A percentile compares a stretch with the other conserved stretches of the same genome.
phyloP scores from a whole-genome alignment of 2,329 filamentous ascomycete genomes.

The Aspergillus uvarum region DNA sequence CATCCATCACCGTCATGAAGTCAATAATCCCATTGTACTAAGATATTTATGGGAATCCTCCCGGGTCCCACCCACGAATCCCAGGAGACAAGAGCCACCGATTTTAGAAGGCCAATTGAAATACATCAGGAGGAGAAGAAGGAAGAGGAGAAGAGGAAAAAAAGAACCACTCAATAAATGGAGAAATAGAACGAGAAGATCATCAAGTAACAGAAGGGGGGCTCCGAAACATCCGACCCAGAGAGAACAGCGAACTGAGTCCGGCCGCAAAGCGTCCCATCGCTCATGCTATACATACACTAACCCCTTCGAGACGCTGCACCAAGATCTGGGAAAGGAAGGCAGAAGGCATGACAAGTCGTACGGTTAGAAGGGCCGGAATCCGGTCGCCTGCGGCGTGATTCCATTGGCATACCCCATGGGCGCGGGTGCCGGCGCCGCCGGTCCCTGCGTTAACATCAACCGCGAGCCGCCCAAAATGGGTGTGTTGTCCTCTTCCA shows the following conservation, averaged over 20 bases:
- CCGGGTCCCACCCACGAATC: neutral
- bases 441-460: conserved; percentile 92
- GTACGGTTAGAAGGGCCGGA: conserved; percentile 52
- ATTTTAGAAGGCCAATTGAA: conserved; percentile 19
- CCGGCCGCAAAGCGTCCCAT: conserved; percentile 24
- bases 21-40: conserved; percentile 10
- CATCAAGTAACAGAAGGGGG: conserved; percentile 16
- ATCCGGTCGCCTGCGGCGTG: conserved; percentile 82
- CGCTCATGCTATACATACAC: conserved; percentile 38
- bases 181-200: conserved; percentile 9
- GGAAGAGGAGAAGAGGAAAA: conserved; percentile 12
- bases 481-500: conserved; percentile 88
- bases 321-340: conserved; percentile 15
- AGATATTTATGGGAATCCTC: neutral
- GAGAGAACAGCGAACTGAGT: conserved; percentile 14
- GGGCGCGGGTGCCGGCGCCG: conserved; percentile 58
- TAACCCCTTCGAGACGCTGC: conserved; percentile 11
- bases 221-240: conserved; percentile 11
- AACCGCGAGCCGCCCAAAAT: conserved; percentile 86
- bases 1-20: neutral
- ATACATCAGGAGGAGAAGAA: conserved; percentile 25
- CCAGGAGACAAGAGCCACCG: conserved; percentile 4
- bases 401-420: conserved; percentile 84
- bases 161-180: conserved; percentile 1
- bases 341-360: conserved; percentile 15